Evolutionary conservation across 2,329 filamentous ascomycete species (phyloP).

Genomic region (Trichoderma brevicompactum): DNA sequence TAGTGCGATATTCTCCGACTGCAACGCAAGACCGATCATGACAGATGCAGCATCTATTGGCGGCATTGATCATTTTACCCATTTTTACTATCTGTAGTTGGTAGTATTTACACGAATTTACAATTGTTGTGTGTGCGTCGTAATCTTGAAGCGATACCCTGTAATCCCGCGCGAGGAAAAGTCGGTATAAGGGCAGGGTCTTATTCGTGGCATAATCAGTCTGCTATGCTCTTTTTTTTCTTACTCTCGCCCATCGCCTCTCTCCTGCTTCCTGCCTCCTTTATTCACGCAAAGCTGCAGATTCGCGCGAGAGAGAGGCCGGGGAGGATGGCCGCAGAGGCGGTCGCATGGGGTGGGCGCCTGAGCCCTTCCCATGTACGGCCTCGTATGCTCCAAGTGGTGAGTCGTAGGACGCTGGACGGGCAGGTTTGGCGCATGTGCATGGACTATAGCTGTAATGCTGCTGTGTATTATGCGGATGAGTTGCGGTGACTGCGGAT

Average conservation of each 20-base stretch:
- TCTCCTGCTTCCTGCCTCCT: neutral
- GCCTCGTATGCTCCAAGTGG: neutral
- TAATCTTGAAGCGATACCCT: neutral
- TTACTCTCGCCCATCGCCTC: neutral
- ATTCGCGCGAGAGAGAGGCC: slow-evolving; percentile 10
- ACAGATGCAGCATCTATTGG: slow-evolving; percentile 10
- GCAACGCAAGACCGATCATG: slow-evolving; percentile 15
- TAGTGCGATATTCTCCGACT: slow-evolving; percentile 21
- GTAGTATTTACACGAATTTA: slow-evolving; percentile 1
- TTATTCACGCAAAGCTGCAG: slow-evolving; percentile 23
- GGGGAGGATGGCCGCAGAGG: slow-evolving; percentile 20
- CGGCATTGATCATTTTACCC: neutral
- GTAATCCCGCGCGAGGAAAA: neutral
- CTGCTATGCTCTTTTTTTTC: neutral
- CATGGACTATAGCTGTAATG: neutral
- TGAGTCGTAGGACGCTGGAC: neutral
- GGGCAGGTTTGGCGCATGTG: neutral
- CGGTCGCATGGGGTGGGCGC: slow-evolving; percentile 23
- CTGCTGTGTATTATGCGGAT: neutral
- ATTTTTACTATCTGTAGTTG: neutral
- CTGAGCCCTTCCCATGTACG: neutral
- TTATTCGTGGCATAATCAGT: slow-evolving; percentile 4
- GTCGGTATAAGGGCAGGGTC: neutral
- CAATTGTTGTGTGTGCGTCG: neutral
- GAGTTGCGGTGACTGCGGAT: slow-evolving; percentile 8